Conservation (phyloP, 2,329 filamentous ascomycete species). For the Xenoacremonium recifei region DNA sequence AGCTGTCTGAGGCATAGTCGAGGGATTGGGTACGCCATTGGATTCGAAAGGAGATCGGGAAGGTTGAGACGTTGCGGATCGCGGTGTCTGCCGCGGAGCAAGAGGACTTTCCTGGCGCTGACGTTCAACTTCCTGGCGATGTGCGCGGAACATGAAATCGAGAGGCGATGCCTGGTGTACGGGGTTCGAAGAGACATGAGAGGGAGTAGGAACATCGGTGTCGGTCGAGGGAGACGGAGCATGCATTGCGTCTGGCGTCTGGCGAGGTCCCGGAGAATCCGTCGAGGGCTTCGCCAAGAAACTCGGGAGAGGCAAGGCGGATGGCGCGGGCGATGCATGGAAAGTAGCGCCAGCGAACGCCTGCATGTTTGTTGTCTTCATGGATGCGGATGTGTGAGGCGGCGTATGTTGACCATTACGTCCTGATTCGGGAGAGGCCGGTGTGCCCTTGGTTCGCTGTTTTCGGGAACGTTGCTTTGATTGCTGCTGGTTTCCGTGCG, state of each 20-base stretch:
- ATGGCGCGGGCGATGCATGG: constrained; percentile 89
- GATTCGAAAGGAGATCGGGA: constrained; percentile 34
- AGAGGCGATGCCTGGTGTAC: constrained; percentile 67
- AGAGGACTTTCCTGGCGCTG: constrained; percentile 53
- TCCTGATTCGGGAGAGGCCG: constrained; percentile 41
- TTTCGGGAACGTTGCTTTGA: constrained; percentile 32
- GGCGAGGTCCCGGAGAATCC: constrained; percentile 50
- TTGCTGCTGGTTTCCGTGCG: constrained; percentile 22
- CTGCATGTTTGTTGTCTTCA: constrained; percentile 47
- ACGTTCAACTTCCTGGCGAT: constrained; percentile 72
- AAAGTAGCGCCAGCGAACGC: constrained; percentile 93
- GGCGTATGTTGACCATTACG: constrained; percentile 43
- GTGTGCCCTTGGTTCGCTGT: constrained; percentile 30
- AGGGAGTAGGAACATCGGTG: constrained; percentile 47
- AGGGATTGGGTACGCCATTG: constrained; percentile 19
- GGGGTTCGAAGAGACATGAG: constrained; percentile 34
- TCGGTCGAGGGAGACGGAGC: constrained; percentile 54
- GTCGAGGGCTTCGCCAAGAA: constrained; percentile 76
- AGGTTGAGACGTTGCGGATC: constrained; percentile 53
- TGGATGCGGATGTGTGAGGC: constrained; percentile 37
- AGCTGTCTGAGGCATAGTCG: constrained; percentile 23
- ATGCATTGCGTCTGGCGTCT: constrained; percentile 36
- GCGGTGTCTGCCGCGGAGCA: constrained; percentile 37
- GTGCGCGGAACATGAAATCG: constrained; percentile 86
- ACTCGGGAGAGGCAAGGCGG: constrained; percentile 84